These are phyloP conservation scores for Trematosphaeria pertusa DNA, from an alignment of 2,329 filamentous ascomycete species.

Conservation along the genomic window DNA sequence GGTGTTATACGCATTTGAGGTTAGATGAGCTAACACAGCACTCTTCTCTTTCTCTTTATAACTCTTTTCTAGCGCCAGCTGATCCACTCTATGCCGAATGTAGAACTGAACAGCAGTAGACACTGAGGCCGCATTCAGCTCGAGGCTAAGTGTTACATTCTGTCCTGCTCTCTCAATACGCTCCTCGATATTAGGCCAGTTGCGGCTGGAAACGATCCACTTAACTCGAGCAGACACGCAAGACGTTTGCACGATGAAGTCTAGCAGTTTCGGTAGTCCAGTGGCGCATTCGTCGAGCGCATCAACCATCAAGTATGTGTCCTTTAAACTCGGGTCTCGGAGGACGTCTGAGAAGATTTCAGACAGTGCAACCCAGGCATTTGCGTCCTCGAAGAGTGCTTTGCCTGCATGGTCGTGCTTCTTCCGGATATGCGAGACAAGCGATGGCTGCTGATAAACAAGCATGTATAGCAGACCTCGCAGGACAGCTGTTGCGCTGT, in stretches of 20 bases:
- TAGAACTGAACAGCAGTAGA: constrained; percentile 45
- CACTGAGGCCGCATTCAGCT: constrained; percentile 45
- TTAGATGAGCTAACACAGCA: constrained; percentile 23
- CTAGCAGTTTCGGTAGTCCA: constrained; percentile 4
- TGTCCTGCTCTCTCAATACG: constrained; percentile 24
- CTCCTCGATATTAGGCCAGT: constrained; percentile 46
- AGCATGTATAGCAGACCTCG: constrained; percentile 53
- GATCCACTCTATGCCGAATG: constrained; percentile 42
- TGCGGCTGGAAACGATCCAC: constrained; percentile 49
- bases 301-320: constrained; percentile 6
- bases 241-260: constrained; percentile 7
- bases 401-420: constrained; percentile 51
- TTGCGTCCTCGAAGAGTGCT: constrained; percentile 49
- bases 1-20: constrained; percentile 45
- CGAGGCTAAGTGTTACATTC: constrained; percentile 31
- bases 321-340: constrained; percentile 30
- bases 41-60: constrained; percentile 20
- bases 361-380: constrained; percentile 47
- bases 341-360: constrained; percentile 51
- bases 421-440: constrained; percentile 45
- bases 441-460: constrained; percentile 36
- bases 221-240: constrained; percentile 34
- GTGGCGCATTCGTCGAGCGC: constrained; percentile 6
- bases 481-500: constrained; percentile 41
- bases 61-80: constrained; percentile 32